Percentiles rank a stretch among this genome's conserved stretches.
Conservation (phyloP, 1,284 basidiomycete genomes). For the Ceratobasidium sp. region DNA sequence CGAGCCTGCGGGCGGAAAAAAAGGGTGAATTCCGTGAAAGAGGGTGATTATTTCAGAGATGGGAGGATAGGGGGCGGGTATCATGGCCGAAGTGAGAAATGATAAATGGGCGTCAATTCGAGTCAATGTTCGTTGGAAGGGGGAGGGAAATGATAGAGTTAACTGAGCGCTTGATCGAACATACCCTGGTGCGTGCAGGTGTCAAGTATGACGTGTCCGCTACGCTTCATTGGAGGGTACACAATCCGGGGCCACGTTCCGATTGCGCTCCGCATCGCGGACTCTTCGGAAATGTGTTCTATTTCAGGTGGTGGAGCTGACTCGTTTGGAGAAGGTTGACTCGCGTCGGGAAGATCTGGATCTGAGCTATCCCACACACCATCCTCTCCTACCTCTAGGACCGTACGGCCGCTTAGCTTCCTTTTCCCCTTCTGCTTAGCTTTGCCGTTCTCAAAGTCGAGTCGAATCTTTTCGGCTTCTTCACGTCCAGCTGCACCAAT, state of each 20-base stretch:
- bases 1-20: constrained; percentile 63
- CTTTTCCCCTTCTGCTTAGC: constrained; percentile 50
- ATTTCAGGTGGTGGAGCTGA: constrained; percentile 37
- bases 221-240: constrained; percentile 87
- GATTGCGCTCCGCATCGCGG: constrained; percentile 5
- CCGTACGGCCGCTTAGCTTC: neutral
- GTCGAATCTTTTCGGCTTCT: constrained; percentile 50
- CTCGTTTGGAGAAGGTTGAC: neutral
- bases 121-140: neutral
- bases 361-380: constrained; percentile 23
- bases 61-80: constrained; percentile 23
- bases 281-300: constrained; percentile 18
- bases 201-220: constrained; percentile 93
- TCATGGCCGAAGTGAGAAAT: constrained; percentile 17
- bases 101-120: constrained; percentile 21
- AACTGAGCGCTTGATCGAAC: constrained; percentile 35
- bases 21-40: constrained; percentile 32
- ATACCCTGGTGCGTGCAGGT: constrained; percentile 82
- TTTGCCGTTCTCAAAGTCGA: constrained; percentile 56
- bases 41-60: neutral
- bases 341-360: neutral
- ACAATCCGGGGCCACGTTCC: constrained; percentile 85
- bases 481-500: constrained; percentile 53
- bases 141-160: constrained; percentile 10
- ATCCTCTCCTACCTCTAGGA: constrained; percentile 31